phyloP scores from a whole-genome alignment of 2,329 filamentous ascomycete species.

The Colletotrichum simmondsii region DNA sequence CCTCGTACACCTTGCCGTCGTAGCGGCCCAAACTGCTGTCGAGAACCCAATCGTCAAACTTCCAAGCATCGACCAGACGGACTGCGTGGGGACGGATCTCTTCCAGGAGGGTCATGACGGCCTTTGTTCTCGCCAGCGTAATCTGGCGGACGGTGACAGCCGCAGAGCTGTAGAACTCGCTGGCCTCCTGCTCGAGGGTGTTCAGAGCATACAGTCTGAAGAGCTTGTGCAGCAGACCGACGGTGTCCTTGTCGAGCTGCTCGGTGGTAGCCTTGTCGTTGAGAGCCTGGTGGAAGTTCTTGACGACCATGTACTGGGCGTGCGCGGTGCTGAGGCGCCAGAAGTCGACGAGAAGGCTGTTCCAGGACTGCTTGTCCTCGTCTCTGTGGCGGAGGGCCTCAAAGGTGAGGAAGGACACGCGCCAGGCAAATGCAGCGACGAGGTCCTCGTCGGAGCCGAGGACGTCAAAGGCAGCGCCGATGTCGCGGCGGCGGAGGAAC shows the following conservation, averaged over 20 bases:
- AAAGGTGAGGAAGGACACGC: constrained; percentile 78
- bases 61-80: constrained; percentile 78
- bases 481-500: constrained; percentile 74
- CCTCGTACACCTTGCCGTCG: constrained; percentile 82
- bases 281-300: constrained; percentile 70
- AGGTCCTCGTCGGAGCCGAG: constrained; percentile 77
- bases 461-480: constrained; percentile 79
- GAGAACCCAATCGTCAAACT: constrained; percentile 82
- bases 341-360: constrained; percentile 81
- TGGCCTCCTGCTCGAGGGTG: constrained; percentile 72
- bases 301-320: constrained; percentile 81
- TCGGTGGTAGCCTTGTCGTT: constrained; percentile 58
- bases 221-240: constrained; percentile 74
- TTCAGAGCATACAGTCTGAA: constrained; percentile 83
- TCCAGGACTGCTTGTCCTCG: constrained; percentile 81
- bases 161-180: constrained; percentile 77
- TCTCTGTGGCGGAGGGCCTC: constrained; percentile 80
- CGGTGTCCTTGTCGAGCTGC: constrained; percentile 67
- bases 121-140: constrained; percentile 73
- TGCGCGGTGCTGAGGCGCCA: constrained; percentile 80
- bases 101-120: constrained; percentile 83
- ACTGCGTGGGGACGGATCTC: constrained; percentile 81
- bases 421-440: constrained; percentile 80
- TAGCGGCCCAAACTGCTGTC: constrained; percentile 76
- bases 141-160: constrained; percentile 80